Evolutionary conservation across 1,139 yeast genomes (phyloP), one percentile per base, ranked within the genome.

Genomic region (Candida sp.): DNA sequence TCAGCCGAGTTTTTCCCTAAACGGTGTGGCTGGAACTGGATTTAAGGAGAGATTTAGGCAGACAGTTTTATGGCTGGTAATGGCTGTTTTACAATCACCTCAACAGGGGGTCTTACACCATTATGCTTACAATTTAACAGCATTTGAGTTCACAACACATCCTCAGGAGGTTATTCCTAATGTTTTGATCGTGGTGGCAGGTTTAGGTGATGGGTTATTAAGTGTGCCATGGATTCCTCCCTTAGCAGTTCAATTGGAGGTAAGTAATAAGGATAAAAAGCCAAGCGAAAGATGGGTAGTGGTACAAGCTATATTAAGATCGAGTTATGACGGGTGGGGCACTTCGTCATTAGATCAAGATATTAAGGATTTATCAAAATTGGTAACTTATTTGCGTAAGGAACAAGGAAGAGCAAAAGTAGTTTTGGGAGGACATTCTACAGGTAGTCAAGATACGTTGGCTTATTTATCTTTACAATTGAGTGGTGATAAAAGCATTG

Each of bases 371-470:
- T 73, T 89, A 27, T 63, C 73, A 3, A 52, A 65, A 38, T 66
- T 85, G 41, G 77, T 87, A 7, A 56, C 64, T 19, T 85, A 80
- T 56, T 68, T 87, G 44, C 64, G 75, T 43, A 62, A 76, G 1
- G 58, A 63, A 5, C 46, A 50, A 36, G 82, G 80, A 22, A 68
- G 76, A 45, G 57, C 60, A 35, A 77, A 68, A 43, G 63, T 88
- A 22, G 83, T 87, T 3, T 59, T 88, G 6, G 72, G 84, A 74
- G 96, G 96, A 12, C 95, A 87, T 54, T 87, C 95, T 29, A 88
- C 96, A 0, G 96, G 96, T 0, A 80, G 87, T 42, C 96, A 88
- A 60, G 89, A 87, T 54, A 73, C 81, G 1, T 66, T 87, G 55
- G 76, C 81, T 47, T 87, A 84, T 55, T 55, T 82, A 29, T 61